Percentiles rank a stretch among this genome's conserved stretches.
Evolutionary conservation across 1,284 basidiomycete genomes (phyloP).

Genomic region (Papiliotrema nemorosa): DNA sequence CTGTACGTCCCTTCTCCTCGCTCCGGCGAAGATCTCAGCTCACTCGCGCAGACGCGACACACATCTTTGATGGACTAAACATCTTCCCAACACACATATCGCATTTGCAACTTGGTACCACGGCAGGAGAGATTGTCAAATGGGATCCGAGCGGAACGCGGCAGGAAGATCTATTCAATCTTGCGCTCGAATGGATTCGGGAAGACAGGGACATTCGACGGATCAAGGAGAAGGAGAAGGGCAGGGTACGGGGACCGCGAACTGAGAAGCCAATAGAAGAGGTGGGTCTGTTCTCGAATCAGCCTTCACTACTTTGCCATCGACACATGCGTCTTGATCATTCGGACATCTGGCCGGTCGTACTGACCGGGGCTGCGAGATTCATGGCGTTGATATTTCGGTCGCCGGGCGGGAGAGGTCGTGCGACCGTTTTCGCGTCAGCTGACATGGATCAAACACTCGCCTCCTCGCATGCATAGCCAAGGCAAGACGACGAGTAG

Average conservation of each 20-base stretch:
- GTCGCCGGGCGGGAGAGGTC: too few species aligned
- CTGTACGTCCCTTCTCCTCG: slow-evolving; percentile 56
- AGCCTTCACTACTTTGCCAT: too few species aligned
- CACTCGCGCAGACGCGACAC: slow-evolving; percentile 70
- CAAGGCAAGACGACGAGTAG: background rate
- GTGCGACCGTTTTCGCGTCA: too few species aligned
- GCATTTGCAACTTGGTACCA: slow-evolving; percentile 76
- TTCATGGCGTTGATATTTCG: too few species aligned
- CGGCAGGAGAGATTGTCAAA: slow-evolving; percentile 59
- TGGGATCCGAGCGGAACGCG: slow-evolving; percentile 58
- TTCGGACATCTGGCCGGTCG: too few species aligned
- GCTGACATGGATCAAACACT: too few species aligned
- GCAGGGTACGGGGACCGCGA: slow-evolving; percentile 66
- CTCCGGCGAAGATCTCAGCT: background rate
- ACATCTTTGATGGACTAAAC: slow-evolving; percentile 88
- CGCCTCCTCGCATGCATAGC: too few species aligned
- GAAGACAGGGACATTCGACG: slow-evolving; percentile 67
- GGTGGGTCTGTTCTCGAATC: too few species aligned
- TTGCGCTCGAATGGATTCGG: slow-evolving; percentile 79
- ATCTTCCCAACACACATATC: slow-evolving; percentile 84
- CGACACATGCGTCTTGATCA: too few species aligned
- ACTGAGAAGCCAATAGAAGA: slow-evolving; percentile 37
- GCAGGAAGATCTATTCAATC: slow-evolving; percentile 58
- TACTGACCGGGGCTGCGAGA: too few species aligned
- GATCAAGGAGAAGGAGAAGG: slow-evolving; percentile 59